These are phyloP conservation scores for Sporothrix globosa DNA, from an alignment of 2,329 filamentous ascomycete genomes.

Conservation along the genomic window DNA sequence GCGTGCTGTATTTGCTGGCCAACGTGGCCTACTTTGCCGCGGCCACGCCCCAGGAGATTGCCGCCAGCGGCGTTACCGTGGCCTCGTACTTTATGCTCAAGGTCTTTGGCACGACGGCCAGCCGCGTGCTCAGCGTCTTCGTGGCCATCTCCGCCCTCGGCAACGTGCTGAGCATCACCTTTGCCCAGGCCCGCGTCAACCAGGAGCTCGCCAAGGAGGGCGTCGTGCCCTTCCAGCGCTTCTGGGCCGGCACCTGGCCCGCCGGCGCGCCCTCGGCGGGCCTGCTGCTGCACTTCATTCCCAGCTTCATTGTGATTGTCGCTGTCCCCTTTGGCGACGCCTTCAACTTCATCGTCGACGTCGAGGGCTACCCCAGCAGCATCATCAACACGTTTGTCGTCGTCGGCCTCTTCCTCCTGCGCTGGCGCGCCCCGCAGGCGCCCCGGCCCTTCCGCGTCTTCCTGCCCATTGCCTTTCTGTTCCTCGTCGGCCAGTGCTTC, in stretches of 20 bases:
- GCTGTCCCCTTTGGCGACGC: constrained; percentile 51
- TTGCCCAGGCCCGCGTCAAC: constrained; percentile 68
- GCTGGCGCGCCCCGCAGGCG: constrained; percentile 51
- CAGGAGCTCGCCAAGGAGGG: constrained; percentile 70
- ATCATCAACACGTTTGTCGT: constrained; percentile 60
- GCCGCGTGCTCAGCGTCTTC: constrained; percentile 61
- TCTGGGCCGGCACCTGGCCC: constrained; percentile 68
- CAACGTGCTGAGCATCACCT: constrained; percentile 66
- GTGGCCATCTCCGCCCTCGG: constrained; percentile 65
- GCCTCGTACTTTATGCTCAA: constrained; percentile 65
- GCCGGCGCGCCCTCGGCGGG: constrained; percentile 66
- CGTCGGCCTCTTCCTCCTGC: constrained; percentile 43
- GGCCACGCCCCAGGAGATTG: constrained; percentile 61
- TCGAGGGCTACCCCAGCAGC: constrained; percentile 47
- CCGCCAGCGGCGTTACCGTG: constrained; percentile 61
- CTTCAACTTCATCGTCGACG: constrained; percentile 65
- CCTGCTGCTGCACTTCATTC: constrained; percentile 66
- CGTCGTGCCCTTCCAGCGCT: constrained; percentile 62
- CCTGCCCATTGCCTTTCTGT: constrained; percentile 55
- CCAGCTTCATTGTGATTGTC: constrained; percentile 59
- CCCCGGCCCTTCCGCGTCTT: constrained; percentile 58
- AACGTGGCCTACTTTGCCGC: constrained; percentile 69
- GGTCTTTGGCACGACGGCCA: constrained; percentile 61
- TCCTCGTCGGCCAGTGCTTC: constrained; percentile 48
- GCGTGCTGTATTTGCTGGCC: constrained; percentile 64